Evolutionary conservation across 164 flowering plant species (phyloP), one percentile per base, ranked within the genome.

Genomic region (Macadamia tetraphylla): DNA sequence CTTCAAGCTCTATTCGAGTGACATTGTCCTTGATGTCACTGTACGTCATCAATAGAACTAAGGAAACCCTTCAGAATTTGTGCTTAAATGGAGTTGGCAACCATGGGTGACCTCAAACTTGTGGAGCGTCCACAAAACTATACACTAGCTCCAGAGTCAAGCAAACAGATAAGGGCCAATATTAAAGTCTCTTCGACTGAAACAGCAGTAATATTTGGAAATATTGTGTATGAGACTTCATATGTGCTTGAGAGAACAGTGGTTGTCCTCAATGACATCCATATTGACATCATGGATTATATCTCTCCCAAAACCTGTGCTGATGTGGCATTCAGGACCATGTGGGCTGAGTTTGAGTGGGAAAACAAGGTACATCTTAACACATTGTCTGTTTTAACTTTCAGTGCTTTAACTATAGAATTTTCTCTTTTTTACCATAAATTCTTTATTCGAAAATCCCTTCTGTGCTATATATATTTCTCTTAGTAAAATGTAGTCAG

Each of bases 311-410:
- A 96, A 48, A 79, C 84, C 6, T 94, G 99, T 73, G 79, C 88
- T 77, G 99, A 94, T 80, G 90, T 80, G 42, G 92, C 90, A 56
- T 94, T 92, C 62, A 89, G 98, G 78, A 85, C 88, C 11, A 94
- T 92, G 98, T 94, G 99, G 99, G 98, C 98, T 10, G 99, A 94
- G 71, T 94, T 94, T 81, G 99, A 94, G 74, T 94, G 99, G 99
- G 99, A 94, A 81, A 94, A 94, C 84, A 94, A 92, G 99, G 98
- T 94, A 87, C 46, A 3, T 35, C 51, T 10, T 4, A 49, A 30
- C 67, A 1, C 6, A 12, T 66, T 61, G 40, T 64, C 64, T 57
- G 63, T 30, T 7, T 35, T 31, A 44, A 13, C 18, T 69, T 56
- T 55, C 35, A 40, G 2, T 53, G 9, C 18, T 29, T 3, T n/a